These are phyloP conservation scores for Aspergillus ochraceoroseus DNA, from an alignment of 2,329 filamentous ascomycete genomes.

Conservation along the genomic window DNA sequence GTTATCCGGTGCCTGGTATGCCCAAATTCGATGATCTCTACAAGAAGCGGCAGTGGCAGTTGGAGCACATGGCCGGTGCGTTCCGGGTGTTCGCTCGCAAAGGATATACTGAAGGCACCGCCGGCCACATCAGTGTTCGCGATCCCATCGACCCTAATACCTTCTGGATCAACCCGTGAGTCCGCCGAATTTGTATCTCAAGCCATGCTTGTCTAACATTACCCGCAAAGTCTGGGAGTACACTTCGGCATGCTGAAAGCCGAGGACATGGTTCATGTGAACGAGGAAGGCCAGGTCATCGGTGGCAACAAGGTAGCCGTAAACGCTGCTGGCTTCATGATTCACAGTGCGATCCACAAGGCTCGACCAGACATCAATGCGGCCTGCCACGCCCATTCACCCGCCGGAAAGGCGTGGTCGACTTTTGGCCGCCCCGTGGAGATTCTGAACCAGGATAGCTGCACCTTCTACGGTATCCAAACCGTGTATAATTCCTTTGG, in stretches of 20 bases:
- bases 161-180: slow-evolving; percentile 40
- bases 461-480: slow-evolving; percentile 55
- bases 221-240: slow-evolving; percentile 38
- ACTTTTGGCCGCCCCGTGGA: slow-evolving; percentile 43
- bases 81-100: slow-evolving; percentile 26
- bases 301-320: slow-evolving; percentile 42
- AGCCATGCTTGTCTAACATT: no score
- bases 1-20: no score
- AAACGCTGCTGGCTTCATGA: slow-evolving; percentile 47
- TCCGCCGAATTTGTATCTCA: no score
- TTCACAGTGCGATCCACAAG: slow-evolving; percentile 44
- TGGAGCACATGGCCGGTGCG: slow-evolving; percentile 46
- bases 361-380: slow-evolving; percentile 54
- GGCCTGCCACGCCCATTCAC: slow-evolving; percentile 45
- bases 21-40: slow-evolving; percentile 25
- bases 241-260: slow-evolving; percentile 43
- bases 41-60: slow-evolving; percentile 40
- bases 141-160: slow-evolving; percentile 32
- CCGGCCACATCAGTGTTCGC: slow-evolving; percentile 46
- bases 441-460: slow-evolving; percentile 48
- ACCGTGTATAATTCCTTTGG: slow-evolving; percentile 18
- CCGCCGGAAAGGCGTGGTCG: slow-evolving; percentile 46
- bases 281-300: slow-evolving; percentile 43
- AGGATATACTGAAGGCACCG: slow-evolving; percentile 19
- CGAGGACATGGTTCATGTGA: slow-evolving; percentile 44